A percentile compares a stretch with the other conserved stretches of the same genome.
These are phyloP conservation scores for Gnaphalium uliginosum DNA, from an alignment of 129 eudicot genomes.

Conservation along the genomic window DNA sequence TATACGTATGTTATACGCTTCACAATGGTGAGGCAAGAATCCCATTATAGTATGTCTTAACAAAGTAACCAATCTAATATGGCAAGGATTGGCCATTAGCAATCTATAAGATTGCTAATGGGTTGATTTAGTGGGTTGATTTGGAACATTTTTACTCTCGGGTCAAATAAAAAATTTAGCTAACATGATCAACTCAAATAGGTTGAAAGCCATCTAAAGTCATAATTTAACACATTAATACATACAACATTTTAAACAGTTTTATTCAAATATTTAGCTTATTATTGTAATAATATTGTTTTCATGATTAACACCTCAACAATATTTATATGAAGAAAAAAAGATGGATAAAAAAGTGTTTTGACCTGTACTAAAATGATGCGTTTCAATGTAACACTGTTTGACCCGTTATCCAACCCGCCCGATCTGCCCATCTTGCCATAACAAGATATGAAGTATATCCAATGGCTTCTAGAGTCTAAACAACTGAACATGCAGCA, in stretches of 20 bases:
- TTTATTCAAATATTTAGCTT: neutral
- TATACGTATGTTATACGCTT: neutral
- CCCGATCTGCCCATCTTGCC: neutral
- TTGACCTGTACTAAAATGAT: neutral
- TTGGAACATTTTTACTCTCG: neutral
- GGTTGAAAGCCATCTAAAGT: neutral
- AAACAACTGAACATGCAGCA: neutral
- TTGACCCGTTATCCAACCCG: neutral
- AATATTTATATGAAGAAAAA: neutral
- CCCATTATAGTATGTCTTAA: neutral
- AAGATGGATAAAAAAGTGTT: neutral
- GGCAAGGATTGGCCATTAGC: neutral
- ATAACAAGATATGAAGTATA: neutral
- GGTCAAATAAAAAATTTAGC: neutral
- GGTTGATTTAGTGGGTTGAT: slow-evolving; percentile 2
- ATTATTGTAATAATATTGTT: neutral
- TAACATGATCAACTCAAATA: neutral
- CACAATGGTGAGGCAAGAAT: neutral
- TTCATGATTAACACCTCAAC: no score
- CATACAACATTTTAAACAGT: neutral
- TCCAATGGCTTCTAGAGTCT: neutral
- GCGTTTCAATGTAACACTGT: neutral
- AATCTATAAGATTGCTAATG: neutral
- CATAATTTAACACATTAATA: neutral
- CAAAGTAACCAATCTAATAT: neutral